Base-by-base conservation (phyloP, 2,329 filamentous ascomycete genomes). In the Parafenestella ontariensis region DNA sequence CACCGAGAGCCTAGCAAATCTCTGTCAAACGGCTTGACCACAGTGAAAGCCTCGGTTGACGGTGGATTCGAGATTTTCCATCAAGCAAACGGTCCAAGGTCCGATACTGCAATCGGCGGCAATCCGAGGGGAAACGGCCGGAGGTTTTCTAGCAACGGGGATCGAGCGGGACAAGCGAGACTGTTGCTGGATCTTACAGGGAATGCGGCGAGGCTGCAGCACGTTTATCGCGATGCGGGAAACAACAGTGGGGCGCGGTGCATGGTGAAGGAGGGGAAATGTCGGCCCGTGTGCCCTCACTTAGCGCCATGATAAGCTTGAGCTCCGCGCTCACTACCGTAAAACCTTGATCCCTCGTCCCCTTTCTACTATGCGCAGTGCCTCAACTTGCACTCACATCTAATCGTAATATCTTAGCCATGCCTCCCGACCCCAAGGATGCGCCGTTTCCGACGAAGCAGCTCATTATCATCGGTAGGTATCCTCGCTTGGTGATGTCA, bases 361-460 rank as follows among this genome's bases (percentile, higher is more conserved):
- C 41, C 42, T 46, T 47, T 49, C 54, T 31, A 29, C 44, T 34
- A 65, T 65, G 62, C 52, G 49, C 57, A 49, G 37, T 47, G 51
- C 55, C 37, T 58, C 56, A 28, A 49, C 56, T 29, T 54, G 40
- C 31, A 43, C 50, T 40, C 34, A 37, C 53, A 18, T 49, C 47
- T 58, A 52, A 61, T 56, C 54, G 52, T 59, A 64, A 62, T 59
- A 56, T 54, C 58, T 49, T 43, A 28, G 60, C 46, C 41, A 70
- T 70, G 69, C 64, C 69, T 65, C 62, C 65, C 31, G 65, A 71
- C 46, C 68, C 65, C 40, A 72, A 72, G 46, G 69, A 72, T 49
- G 71, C 67, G 42, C 69, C 77, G 18, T 81, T 81, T 68, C 79
- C 79, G 26, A 76, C 75, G 26, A 78, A 76, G 59, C 79, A 81